phyloP scores from a whole-genome alignment of 371 early-diverging fungal species.

The Apophysomyces trapeziformis region DNA sequence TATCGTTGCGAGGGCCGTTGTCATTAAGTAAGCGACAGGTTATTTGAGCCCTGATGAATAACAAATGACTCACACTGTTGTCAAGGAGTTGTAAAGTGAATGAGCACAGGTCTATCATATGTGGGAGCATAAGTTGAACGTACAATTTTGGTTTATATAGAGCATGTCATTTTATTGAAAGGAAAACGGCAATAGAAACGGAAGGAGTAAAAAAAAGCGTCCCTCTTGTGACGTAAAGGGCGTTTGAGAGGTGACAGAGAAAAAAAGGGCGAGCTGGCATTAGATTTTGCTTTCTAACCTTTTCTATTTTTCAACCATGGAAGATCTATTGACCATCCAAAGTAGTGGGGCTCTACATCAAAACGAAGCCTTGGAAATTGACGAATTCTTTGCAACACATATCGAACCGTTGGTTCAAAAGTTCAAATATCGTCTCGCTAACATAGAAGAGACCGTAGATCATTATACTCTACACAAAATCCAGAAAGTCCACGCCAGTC shows the following conservation, averaged over 20 bases:
- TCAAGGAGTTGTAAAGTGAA: too few species aligned
- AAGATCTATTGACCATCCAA: slow-evolving; percentile 44
- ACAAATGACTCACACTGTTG: too few species aligned
- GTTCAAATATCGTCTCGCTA: slow-evolving; percentile 43
- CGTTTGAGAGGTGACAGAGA: neutral
- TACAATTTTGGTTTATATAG: too few species aligned
- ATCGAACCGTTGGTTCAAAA: slow-evolving; percentile 48
- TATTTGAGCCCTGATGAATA: too few species aligned
- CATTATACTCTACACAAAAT: slow-evolving; percentile 36
- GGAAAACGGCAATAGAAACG: neutral
- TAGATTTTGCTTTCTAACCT: neutral
- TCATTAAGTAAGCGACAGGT: too few species aligned
- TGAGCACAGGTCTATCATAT: too few species aligned
- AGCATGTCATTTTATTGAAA: too few species aligned
- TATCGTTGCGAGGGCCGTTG: too few species aligned
- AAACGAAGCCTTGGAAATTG: slow-evolving; percentile 45
- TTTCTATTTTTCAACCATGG: slow-evolving; percentile 28
- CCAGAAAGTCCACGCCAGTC: slow-evolving; percentile 28
- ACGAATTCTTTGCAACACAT: slow-evolving; percentile 44
- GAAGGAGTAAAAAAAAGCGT: neutral
- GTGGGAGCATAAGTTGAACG: too few species aligned
- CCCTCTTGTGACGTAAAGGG: slow-evolving; percentile 1
- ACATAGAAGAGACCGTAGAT: slow-evolving; percentile 33
- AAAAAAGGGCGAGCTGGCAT: neutral
- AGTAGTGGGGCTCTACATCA: slow-evolving; percentile 17